Conservation (phyloP, 257 asterid genomes). For the Apocynum venetum region DNA sequence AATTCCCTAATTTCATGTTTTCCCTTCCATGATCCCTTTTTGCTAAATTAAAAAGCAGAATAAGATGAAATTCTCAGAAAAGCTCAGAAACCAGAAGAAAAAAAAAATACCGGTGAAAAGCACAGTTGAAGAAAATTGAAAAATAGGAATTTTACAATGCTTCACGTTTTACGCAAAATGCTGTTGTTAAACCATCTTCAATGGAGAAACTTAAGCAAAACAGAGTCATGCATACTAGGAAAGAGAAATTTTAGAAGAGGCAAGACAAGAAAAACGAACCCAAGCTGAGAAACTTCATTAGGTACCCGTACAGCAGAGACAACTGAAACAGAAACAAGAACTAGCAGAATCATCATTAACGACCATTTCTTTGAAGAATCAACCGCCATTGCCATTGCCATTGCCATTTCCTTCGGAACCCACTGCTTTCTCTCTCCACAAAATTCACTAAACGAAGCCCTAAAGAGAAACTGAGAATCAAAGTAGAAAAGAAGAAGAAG, state of each 20-base stretch:
- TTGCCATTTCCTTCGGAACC: constrained; percentile 18
- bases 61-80: not conserved
- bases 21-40: not conserved
- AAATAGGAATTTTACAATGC: not conserved
- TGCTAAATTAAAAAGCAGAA: no score
- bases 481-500: constrained; percentile 6
- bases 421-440: constrained; percentile 11
- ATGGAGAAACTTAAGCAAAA: not conserved
- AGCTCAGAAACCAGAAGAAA: not conserved
- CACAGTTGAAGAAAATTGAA: not conserved
- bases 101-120: not conserved
- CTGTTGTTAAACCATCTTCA: not conserved
- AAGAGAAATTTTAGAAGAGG: not conserved
- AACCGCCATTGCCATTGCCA: constrained; percentile 22
- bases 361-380: constrained; percentile 35
- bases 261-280: constrained; percentile 29
- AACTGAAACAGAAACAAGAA: constrained; percentile 33
- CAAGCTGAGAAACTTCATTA: constrained; percentile 24
- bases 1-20: not conserved
- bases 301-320: constrained; percentile 29
- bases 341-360: constrained; percentile 33
- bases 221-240: not conserved
- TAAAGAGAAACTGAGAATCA: constrained; percentile 18
- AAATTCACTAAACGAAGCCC: constrained; percentile 18
- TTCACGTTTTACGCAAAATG: not conserved